Conservation (phyloP, 1,284 basidiomycete genomes). For the Ustilago xerochloae region DNA sequence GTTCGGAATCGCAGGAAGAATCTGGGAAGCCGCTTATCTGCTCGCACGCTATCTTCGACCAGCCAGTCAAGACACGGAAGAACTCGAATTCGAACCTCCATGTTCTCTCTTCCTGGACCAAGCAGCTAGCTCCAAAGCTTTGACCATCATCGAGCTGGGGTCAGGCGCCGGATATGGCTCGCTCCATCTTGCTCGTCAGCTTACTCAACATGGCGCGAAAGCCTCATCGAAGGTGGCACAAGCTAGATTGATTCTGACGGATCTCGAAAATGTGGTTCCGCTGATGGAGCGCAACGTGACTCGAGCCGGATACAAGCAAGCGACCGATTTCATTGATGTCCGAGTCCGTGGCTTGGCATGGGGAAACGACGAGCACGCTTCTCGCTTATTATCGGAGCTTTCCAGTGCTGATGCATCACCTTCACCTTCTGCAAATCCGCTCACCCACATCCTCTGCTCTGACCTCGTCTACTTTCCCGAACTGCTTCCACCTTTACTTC, state of each 20-base stretch:
- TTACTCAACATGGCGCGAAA: conserved; percentile 14
- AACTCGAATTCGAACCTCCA: conserved; percentile 58
- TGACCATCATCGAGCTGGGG: conserved; percentile 60
- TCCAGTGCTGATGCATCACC: neutral
- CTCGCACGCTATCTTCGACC: conserved; percentile 52
- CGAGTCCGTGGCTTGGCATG: conserved; percentile 54
- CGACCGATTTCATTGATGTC: conserved; percentile 13
- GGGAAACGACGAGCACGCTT: conserved; percentile 51
- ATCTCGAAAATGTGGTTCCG: conserved; percentile 62
- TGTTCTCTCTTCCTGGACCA: conserved; percentile 44
- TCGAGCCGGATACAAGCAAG: conserved; percentile 24
- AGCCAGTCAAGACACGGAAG: neutral
- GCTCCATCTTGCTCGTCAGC: conserved; percentile 55
- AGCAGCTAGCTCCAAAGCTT: neutral
- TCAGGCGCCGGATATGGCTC: conserved; percentile 64
- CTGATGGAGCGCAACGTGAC: conserved; percentile 60
- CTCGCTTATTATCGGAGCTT: conserved; percentile 20
- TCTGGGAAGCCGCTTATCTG: conserved; percentile 66
- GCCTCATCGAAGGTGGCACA: neutral
- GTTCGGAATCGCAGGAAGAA: conserved; percentile 66
- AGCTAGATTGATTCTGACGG: conserved; percentile 56
- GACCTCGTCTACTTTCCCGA: conserved; percentile 68
- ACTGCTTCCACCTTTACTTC: conserved; percentile 61
- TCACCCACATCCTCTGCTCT: conserved; percentile 64
- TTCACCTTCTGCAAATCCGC: neutral